phyloP scores from a whole-genome alignment of 2,329 filamentous ascomycete species.

The Colletotrichum sojae region DNA sequence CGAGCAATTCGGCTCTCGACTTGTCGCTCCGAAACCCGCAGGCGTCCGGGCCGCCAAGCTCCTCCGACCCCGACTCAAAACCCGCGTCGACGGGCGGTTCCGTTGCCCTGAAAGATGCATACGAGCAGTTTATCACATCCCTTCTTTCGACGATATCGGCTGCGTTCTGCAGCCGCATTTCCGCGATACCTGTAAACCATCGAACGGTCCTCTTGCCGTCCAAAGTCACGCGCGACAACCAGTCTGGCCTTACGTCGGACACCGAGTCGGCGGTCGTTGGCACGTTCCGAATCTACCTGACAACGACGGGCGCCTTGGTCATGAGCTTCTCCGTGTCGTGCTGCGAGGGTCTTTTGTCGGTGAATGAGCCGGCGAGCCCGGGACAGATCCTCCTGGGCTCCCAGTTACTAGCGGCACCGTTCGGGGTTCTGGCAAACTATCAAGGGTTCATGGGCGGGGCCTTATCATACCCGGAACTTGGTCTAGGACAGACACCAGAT shows the following conservation, averaged over 20 bases:
- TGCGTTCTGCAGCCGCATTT: constrained; percentile 63
- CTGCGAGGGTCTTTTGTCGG: constrained; percentile 62
- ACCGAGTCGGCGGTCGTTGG: constrained; percentile 48
- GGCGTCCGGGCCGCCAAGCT: constrained; percentile 45
- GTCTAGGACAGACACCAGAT: constrained; percentile 66
- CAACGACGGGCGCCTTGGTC: constrained; percentile 68
- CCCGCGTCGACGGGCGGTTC: constrained; percentile 44
- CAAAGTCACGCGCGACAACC: constrained; percentile 34
- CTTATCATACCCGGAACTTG: constrained; percentile 52
- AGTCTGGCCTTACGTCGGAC: constrained; percentile 21
- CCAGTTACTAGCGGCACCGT: constrained; percentile 67
- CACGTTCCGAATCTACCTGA: constrained; percentile 68
- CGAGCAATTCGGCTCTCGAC: constrained; percentile 58
- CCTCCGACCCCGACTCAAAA: constrained; percentile 47
- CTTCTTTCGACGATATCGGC: constrained; percentile 65
- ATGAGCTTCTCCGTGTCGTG: constrained; percentile 63
- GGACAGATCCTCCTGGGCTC: constrained; percentile 58
- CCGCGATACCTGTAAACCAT: constrained; percentile 67
- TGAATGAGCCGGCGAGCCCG: constrained; percentile 59
- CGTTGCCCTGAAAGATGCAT: constrained; percentile 59
- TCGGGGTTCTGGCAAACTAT: constrained; percentile 64
- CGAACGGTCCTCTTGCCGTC: constrained; percentile 63
- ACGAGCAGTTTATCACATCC: constrained; percentile 70
- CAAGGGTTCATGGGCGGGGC: constrained; percentile 53
- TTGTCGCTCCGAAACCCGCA: constrained; percentile 48